Percentiles rank a stretch among this genome's conserved stretches.
phyloP scores from a whole-genome alignment of 176 grass and related monocot species.

The Panicum miliaceum region DNA sequence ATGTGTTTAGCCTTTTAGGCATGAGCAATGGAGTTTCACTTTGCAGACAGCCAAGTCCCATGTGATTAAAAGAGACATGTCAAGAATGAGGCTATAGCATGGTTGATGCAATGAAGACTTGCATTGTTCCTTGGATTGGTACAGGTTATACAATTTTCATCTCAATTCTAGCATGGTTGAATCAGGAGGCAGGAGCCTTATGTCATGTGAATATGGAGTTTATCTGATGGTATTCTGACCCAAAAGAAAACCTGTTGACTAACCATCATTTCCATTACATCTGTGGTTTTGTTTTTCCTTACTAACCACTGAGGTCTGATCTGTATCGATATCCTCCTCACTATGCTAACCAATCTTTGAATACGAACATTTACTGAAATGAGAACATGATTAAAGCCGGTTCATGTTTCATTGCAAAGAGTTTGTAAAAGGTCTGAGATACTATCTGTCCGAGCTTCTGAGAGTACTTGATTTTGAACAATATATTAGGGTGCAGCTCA shows the following conservation, averaged over 20 bases:
- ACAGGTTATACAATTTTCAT: background rate
- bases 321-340: background rate
- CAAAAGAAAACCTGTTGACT: constrained; percentile 25
- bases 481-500: constrained; percentile 14
- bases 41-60: constrained; percentile 26
- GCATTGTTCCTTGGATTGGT: constrained; percentile 1
- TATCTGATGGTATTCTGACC: constrained; percentile 31
- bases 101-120: constrained; percentile 28
- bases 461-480: constrained; percentile 12
- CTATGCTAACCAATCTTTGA: background rate
- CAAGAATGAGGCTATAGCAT: constrained; percentile 6
- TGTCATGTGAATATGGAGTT: constrained; percentile 34
- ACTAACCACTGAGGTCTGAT: background rate
- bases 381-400: background rate
- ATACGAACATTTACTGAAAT: constrained; percentile 1
- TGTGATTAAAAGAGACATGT: constrained; percentile 15
- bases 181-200: constrained; percentile 26
- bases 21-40: constrained; percentile 18
- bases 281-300: constrained; percentile 3
- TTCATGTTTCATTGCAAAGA: constrained; percentile 20
- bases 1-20: constrained; percentile 20
- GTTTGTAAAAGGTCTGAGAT: constrained; percentile 28
- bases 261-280: constrained; percentile 11
- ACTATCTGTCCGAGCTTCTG: background rate
- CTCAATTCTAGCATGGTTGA: constrained; percentile 16